These are phyloP conservation scores for Rubia yunnanensis DNA, from an alignment of 257 asterid genomes.

Conservation along the genomic window DNA sequence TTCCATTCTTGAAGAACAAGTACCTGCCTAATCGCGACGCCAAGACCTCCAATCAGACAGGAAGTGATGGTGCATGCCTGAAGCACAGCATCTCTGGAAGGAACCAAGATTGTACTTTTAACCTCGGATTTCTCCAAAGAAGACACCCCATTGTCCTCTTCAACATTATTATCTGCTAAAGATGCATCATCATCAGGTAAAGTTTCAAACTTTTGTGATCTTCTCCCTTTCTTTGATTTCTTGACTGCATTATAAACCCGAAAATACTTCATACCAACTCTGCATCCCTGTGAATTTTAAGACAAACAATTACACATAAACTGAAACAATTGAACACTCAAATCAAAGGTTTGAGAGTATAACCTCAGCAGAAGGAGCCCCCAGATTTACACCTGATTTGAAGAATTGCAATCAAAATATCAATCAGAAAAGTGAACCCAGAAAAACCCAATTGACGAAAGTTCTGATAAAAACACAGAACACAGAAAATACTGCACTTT, in stretches of 20 bases:
- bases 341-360: conserved; percentile 26
- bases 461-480: not conserved
- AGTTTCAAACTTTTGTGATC: conserved; percentile 19
- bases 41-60: conserved; percentile 50
- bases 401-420: conserved; percentile 1
- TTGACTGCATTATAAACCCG: conserved; percentile 43
- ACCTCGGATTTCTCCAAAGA: conserved; percentile 22
- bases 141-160: conserved; percentile 18
- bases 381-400: conserved; percentile 31
- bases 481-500: no score
- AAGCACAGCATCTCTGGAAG: conserved; percentile 72
- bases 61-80: conserved; percentile 72
- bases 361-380: conserved; percentile 18
- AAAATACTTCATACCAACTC: conserved; percentile 31
- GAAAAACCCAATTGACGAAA: not conserved
- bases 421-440: not conserved
- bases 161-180: conserved; percentile 16
- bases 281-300: conserved; percentile 23
- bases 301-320: not conserved
- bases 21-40: conserved; percentile 69
- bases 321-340: conserved; percentile 31
- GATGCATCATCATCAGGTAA: conserved; percentile 10
- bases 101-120: conserved; percentile 18
- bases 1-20: not conserved
- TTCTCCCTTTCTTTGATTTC: conserved; percentile 34